Percentiles rank a stretch among this genome's conserved stretches.
phyloP scores from a whole-genome alignment of 176 grass and related monocot species.

The Echinochloa phyllopogon region DNA sequence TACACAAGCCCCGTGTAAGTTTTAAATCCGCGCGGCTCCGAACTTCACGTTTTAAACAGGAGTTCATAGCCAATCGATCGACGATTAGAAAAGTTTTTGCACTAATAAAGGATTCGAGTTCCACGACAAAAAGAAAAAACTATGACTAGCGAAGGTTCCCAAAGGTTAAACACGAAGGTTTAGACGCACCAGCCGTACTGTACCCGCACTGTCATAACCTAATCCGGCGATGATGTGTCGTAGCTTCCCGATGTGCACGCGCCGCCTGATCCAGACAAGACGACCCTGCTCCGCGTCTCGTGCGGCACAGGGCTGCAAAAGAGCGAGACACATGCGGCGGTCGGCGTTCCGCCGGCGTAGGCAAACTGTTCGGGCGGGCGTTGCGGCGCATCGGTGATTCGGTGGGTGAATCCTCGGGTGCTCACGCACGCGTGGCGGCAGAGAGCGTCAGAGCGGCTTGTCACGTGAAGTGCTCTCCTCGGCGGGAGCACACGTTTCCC shows the following conservation, averaged over 20 bases:
- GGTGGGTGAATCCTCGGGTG: background rate
- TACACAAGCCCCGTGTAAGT: background rate
- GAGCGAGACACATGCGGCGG: background rate
- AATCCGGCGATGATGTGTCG: too few relatives aligned
- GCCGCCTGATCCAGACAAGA: background rate
- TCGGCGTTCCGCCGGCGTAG: background rate
- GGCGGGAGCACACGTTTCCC: background rate
- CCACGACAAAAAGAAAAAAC: background rate
- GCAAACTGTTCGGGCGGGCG: background rate
- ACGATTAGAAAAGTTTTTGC: background rate
- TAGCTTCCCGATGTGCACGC: too few relatives aligned
- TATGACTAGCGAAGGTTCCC: too few relatives aligned
- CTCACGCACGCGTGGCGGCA: background rate
- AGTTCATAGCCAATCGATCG: background rate
- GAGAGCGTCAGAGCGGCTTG: too few relatives aligned
- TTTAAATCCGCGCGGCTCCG: background rate
- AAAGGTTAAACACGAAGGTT: too few relatives aligned
- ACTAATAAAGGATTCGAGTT: background rate
- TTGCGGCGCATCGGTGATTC: background rate
- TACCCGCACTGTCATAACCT: background rate
- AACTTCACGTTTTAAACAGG: slow-evolving; percentile 26
- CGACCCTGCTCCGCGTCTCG: background rate
- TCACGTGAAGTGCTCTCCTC: too few relatives aligned
- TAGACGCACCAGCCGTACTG: background rate
- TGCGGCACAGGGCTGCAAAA: background rate